A percentile compares a stretch with the other conserved stretches of the same genome.
Conservation (phyloP, 768 basidiomycete species). For the Tulasnella sp. region DNA sequence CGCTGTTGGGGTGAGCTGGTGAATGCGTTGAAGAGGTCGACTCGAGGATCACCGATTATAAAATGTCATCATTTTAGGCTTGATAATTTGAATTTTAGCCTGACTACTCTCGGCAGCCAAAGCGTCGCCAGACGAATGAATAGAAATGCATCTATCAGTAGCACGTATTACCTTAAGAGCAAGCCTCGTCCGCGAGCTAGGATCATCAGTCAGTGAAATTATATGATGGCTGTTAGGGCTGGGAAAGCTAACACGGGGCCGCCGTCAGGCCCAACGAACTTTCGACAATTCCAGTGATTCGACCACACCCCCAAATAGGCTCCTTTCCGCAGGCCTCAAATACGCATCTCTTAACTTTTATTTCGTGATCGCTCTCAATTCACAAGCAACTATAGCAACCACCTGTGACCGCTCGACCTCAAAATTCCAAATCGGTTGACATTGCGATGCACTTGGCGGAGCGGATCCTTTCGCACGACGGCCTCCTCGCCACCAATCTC, state of each 20-base stretch:
- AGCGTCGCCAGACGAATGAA: not conserved
- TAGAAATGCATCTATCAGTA: not conserved
- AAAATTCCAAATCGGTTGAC: not conserved
- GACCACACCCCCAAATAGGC: not conserved
- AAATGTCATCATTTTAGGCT: not conserved
- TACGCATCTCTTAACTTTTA: not conserved
- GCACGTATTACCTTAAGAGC: not conserved
- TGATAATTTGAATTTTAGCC: not conserved
- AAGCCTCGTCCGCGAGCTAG: not conserved
- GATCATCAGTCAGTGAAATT: not conserved
- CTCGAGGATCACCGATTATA: not conserved
- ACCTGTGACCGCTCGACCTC: not conserved
- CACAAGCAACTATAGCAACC: not conserved
- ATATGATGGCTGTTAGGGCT: not conserved
- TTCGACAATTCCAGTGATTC: not conserved
- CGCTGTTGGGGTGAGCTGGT: not conserved
- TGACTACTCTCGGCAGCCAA: not conserved
- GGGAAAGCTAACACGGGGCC: slow-evolving; percentile 7
- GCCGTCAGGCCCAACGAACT: not conserved
- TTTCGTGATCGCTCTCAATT: not conserved
- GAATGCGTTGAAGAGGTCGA: not conserved
- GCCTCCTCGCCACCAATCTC: slow-evolving; percentile 1
- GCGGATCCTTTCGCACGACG: slow-evolving; percentile 2
- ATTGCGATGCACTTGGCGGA: slow-evolving; percentile 3
- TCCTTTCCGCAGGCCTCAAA: not conserved